A percentile compares a stretch with the other conserved stretches of the same genome.
phyloP scores from a whole-genome alignment of 805 yeast species.

The Danielia oregonensis region DNA sequence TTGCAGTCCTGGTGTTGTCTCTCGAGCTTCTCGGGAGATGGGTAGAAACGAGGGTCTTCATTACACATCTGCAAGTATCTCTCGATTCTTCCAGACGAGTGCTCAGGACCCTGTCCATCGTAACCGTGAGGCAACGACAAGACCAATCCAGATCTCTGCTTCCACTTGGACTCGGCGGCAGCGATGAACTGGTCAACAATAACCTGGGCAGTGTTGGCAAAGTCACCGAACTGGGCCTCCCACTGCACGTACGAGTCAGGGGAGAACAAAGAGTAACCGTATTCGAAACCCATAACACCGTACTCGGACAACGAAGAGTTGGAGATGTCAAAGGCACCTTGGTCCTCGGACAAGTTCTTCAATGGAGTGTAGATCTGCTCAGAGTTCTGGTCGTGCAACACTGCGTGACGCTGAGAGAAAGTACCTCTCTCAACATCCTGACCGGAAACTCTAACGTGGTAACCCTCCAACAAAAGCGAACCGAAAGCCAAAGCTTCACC shows the following conservation, averaged over 20 bases:
- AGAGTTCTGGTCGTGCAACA: conserved; percentile 89
- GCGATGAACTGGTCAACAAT: conserved; percentile 95
- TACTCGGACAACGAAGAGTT: conserved; percentile 97
- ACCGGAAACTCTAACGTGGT: conserved; percentile 95
- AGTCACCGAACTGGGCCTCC: conserved; percentile 99
- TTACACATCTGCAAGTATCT: conserved; percentile 93
- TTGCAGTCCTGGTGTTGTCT: conserved; percentile 99
- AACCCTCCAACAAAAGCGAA: conserved; percentile 86
- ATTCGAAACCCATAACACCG: conserved; percentile 99
- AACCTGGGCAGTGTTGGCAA: conserved; percentile 99
- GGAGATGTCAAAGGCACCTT: conserved; percentile 81
- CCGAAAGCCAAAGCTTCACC: conserved; percentile 99
- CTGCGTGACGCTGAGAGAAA: conserved; percentile 98
- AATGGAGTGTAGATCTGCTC: conserved; percentile 85
- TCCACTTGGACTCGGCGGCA: conserved; percentile 97
- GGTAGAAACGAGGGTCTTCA: conserved; percentile 95
- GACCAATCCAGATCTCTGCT: conserved; percentile 95
- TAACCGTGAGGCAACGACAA: conserved; percentile 97
- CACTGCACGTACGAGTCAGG: conserved; percentile 97
- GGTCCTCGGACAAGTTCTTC: conserved; percentile 71
- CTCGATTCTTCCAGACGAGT: conserved; percentile 95
- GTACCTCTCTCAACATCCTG: conserved; percentile 99
- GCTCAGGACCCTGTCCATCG: conserved; percentile 99
- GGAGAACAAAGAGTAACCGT: conserved; percentile 95
- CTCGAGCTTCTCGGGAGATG: conserved; percentile 79